phyloP scores from a whole-genome alignment of 257 asterid genomes.

The Scutellaria baicalensis region DNA sequence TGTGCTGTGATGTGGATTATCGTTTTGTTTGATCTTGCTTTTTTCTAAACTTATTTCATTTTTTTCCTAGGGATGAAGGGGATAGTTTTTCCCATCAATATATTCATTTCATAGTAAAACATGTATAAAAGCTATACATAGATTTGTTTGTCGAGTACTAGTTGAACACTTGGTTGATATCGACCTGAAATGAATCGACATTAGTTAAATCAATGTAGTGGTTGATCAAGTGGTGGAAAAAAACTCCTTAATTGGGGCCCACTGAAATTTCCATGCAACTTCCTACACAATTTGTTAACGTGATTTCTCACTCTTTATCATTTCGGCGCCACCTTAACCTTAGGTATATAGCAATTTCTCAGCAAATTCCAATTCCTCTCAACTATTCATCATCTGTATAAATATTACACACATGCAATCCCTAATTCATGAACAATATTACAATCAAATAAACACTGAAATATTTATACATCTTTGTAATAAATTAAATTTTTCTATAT shows the following conservation, averaged over 20 bases:
- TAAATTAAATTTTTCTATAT: background rate
- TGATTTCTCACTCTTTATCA: background rate
- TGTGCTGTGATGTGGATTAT: too few relatives aligned
- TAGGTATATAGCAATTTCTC: constrained; percentile 2
- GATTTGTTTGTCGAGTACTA: too few relatives aligned
- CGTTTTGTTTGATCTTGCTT: too few relatives aligned
- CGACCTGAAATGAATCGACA: too few relatives aligned
- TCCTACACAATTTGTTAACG: constrained; percentile 1
- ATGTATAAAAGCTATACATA: too few relatives aligned
- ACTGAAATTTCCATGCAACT: constrained; percentile 22
- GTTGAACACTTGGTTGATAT: too few relatives aligned
- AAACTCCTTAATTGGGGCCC: background rate
- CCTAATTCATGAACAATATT: background rate
- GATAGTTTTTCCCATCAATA: too few relatives aligned
- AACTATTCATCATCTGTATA: background rate
- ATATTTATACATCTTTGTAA: background rate
- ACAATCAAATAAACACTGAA: background rate
- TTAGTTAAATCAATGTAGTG: too few relatives aligned
- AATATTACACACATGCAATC: background rate
- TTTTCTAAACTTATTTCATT: too few relatives aligned
- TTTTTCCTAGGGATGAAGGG: too few relatives aligned
- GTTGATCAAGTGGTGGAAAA: too few relatives aligned
- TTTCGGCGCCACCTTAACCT: background rate
- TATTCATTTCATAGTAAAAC: too few relatives aligned
- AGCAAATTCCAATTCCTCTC: constrained; percentile 6